Evolutionary conservation across 129 eudicot species (phyloP), one percentile per base, ranked within the genome.

Genomic region (Silybum marianum): DNA sequence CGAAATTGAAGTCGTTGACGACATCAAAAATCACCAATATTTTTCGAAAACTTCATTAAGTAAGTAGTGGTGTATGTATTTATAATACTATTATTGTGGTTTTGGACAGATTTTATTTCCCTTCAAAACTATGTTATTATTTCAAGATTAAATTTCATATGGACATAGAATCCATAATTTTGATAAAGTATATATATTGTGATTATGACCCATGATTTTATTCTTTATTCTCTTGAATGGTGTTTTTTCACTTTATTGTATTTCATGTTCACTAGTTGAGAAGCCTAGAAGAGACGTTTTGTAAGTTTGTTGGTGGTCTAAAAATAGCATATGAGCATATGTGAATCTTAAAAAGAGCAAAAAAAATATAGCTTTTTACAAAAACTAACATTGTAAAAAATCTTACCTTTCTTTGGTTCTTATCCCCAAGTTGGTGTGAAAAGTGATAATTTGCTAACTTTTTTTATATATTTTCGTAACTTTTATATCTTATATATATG

Each of bases 31-130:
- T 74, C 40, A 80, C 88, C 39, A 28, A 76, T 76, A 81, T 95
- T 39, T 95, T 90, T 86, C 93, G 99, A 32, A 95, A 90, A 81
- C 86, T 88, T 36, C 88, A 92, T 18, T 93, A 44, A 44, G 54
- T 44, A 4, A 2, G 54, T 44, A 83, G 81, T 22, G 19, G 40
- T 71, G 44, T 63, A 80, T 62, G 73, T 80, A 71, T 71, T 71
- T 63, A 79, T 48, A 60, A 1, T 65, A 65, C 22, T 65, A 65
- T 65, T 11, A 19, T 46, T 46, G 4, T 65, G 30, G 25, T 36
- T 5, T 22, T 58, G 66, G 23, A 48, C 19, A 14, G 7, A 73
- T 25, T 40, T 32, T 44, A 1, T 13, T 72, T 26, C 26, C 28
- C 69, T 65, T 22, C 26, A 65, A 44, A 44, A 72, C 62, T 54